A percentile compares a stretch with the other conserved stretches of the same genome.
Conservation (phyloP, 139 green algal species). For the Dunaliella primolecta region DNA sequence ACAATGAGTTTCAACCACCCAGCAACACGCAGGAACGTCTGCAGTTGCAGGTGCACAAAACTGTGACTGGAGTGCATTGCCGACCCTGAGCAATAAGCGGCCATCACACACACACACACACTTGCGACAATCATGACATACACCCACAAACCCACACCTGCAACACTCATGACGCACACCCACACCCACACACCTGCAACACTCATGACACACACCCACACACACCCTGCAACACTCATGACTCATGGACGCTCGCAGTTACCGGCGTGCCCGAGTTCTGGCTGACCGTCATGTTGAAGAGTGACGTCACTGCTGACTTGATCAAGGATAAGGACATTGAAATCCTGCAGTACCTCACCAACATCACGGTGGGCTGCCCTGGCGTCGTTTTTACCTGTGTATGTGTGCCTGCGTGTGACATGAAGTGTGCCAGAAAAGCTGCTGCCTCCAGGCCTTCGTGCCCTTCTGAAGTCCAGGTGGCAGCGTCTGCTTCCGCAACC, state of each 20-base stretch:
- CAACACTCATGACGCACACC: background rate
- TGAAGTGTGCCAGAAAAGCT: background rate
- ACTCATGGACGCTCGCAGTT: background rate
- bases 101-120: too few species aligned
- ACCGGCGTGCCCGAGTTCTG: conserved; percentile 89
- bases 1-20: background rate
- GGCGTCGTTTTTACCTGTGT: background rate
- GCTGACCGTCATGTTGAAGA: conserved; percentile 69
- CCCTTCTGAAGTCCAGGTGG: background rate
- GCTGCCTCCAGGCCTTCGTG: background rate
- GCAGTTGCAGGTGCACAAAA: background rate
- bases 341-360: conserved; percentile 76
- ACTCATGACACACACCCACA: background rate
- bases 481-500: background rate
- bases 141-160: too few species aligned
- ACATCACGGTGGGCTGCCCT: conserved; percentile 66
- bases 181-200: background rate
- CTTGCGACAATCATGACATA: too few species aligned
- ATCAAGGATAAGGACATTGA: conserved; percentile 86
- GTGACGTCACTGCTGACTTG: conserved; percentile 56
- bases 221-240: background rate
- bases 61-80: too few species aligned
- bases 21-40: too few species aligned
- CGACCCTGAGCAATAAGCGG: too few species aligned
- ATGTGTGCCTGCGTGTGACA: background rate